A percentile compares a stretch with the other conserved stretches of the same genome.
phyloP scores from a whole-genome alignment of 495 filamentous ascomycete genomes.

The Penicillium macrosclerotiorum region DNA sequence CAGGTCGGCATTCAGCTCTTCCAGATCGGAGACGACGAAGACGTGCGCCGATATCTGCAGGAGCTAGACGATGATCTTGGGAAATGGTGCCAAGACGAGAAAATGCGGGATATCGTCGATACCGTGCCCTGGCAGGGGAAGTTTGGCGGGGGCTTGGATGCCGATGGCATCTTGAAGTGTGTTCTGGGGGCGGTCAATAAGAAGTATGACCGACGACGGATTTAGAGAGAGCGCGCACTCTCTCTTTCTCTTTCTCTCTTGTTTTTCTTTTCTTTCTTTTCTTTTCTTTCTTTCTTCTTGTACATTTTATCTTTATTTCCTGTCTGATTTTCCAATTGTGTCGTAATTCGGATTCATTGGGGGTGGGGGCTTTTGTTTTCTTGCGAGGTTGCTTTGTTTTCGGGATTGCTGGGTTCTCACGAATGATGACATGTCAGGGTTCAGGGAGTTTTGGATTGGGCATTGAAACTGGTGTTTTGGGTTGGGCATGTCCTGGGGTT shows the following conservation, averaged over 20 bases:
- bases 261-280: constrained; percentile 1
- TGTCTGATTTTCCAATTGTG: neutral
- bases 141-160: constrained; percentile 45
- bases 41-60: constrained; percentile 61
- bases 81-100: constrained; percentile 42
- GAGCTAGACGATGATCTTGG: constrained; percentile 77
- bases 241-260: neutral
- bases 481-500: too few species aligned
- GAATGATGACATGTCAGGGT: too few species aligned
- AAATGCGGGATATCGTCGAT: constrained; percentile 87
- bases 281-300: neutral
- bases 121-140: constrained; percentile 71
- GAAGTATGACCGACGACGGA: constrained; percentile 29
- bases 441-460: too few species aligned
- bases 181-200: constrained; percentile 74
- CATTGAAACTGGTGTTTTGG: too few species aligned
- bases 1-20: constrained; percentile 97
- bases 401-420: too few species aligned
- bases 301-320: neutral
- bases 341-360: neutral
- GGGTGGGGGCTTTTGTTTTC: too few species aligned
- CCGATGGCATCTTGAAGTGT: constrained; percentile 76
- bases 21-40: constrained; percentile 78
- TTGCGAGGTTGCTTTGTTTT: too few species aligned
- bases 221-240: constrained; percentile 1